phyloP scores from a whole-genome alignment of 2,329 filamentous ascomycete genomes.

The Calycina marina region DNA sequence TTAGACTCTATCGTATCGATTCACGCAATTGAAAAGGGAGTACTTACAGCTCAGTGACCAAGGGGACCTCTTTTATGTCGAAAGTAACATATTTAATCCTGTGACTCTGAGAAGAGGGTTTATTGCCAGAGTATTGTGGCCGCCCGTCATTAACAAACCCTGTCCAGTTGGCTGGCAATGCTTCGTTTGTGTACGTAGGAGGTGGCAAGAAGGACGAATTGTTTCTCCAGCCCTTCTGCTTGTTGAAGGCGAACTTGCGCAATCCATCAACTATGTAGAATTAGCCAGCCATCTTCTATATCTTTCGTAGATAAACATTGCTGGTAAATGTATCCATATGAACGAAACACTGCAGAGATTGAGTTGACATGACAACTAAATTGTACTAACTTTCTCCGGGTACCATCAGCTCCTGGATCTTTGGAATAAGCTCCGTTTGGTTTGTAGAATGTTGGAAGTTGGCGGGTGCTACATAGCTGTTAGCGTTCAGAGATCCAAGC shows the following conservation, averaged over 20 bases:
- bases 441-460: slow-evolving; percentile 74
- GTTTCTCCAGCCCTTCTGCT: slow-evolving; percentile 40
- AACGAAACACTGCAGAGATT: too few relatives aligned
- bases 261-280: slow-evolving; percentile 34
- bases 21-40: too few relatives aligned
- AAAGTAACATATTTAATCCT: slow-evolving; percentile 10
- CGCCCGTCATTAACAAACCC: neutral
- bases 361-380: too few relatives aligned
- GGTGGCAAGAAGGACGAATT: slow-evolving; percentile 65
- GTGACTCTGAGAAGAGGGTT: slow-evolving; percentile 4
- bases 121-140: neutral
- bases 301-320: too few relatives aligned
- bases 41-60: slow-evolving; percentile 2
- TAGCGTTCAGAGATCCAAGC: slow-evolving; percentile 4
- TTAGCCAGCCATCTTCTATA: too few relatives aligned
- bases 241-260: slow-evolving; percentile 51
- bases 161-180: slow-evolving; percentile 55
- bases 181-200: slow-evolving; percentile 60
- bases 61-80: slow-evolving; percentile 12
- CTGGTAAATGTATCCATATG: too few relatives aligned
- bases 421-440: slow-evolving; percentile 52
- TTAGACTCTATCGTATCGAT: too few relatives aligned
- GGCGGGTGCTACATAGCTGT: slow-evolving; percentile 40
- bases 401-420: slow-evolving; percentile 56
- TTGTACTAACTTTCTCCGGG: slow-evolving; percentile 42